phyloP scores from a whole-genome alignment of 2,329 filamentous ascomycete species.

The Aspergillus fischeri region DNA sequence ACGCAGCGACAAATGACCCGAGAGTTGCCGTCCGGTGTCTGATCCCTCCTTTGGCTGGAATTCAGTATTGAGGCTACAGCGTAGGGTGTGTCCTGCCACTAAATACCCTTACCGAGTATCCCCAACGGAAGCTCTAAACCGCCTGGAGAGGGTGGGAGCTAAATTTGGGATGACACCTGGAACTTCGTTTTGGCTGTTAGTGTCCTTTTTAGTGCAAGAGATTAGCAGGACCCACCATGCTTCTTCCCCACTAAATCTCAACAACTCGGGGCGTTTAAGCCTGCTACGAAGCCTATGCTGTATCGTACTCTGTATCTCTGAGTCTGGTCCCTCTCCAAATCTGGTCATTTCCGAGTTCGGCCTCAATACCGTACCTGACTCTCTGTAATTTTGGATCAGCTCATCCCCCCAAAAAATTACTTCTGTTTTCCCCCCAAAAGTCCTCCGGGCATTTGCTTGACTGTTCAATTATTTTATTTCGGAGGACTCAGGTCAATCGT shows the following conservation, averaged over 20 bases:
- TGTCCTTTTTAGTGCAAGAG: too few relatives aligned
- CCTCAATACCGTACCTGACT: slow-evolving; percentile 3
- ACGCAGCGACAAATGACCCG: slow-evolving; percentile 1
- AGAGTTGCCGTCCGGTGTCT: neutral
- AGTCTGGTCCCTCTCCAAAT: neutral
- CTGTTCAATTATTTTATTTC: neutral
- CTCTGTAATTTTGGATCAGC: slow-evolving; percentile 2
- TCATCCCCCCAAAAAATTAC: slow-evolving; percentile 1
- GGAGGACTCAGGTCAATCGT: neutral
- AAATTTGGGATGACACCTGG: slow-evolving; percentile 8
- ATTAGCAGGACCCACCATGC: slow-evolving; percentile 2
- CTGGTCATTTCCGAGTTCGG: slow-evolving; percentile 7
- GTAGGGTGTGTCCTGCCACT: slow-evolving; percentile 22
- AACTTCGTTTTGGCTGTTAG: slow-evolving; percentile 1
- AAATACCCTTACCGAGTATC: slow-evolving; percentile 16
- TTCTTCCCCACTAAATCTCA: slow-evolving; percentile 15
- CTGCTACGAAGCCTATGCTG: neutral
- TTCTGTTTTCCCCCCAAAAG: neutral
- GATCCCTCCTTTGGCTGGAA: slow-evolving; percentile 1
- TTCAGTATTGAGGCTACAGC: slow-evolving; percentile 24
- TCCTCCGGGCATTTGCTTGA: neutral
- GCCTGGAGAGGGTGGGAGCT: slow-evolving; percentile 5
- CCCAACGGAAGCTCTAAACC: slow-evolving; percentile 15
- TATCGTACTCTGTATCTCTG: neutral
- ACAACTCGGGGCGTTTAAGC: neutral